Base-by-base conservation (phyloP, 371 early-diverging fungal genomes). In the Rhizopus arrhizus region DNA sequence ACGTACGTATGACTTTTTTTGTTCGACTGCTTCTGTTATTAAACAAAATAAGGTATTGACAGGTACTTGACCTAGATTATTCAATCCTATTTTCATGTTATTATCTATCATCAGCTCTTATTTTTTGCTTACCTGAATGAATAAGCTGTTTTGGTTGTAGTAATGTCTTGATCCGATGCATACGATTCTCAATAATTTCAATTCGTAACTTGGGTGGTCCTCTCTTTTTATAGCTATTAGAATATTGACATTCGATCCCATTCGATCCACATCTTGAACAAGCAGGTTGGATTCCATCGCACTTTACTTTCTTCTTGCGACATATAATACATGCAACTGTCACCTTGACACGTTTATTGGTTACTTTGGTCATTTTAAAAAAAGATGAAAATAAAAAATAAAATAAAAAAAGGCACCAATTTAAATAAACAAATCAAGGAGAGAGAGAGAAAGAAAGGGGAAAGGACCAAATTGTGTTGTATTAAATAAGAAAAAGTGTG, bases 191-290 rank as follows among this genome's bases (percentile, higher is more conserved):
- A 48, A 91, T 91, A 10, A 85, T 80, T 49, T 89, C 91, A 16
- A 86, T 85, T 65, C 86, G 84, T 8, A 86, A 86, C 69, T 89
- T 91, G 31, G 89, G 86, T 11, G 91, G 91, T 0, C 91, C 91
- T 38, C 88, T 71, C 46, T 74, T 76, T 55, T 67, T 74, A 10
- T 67, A 66, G 36, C 65, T 65, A 31, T 68, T 68, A 12, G 71
- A 59, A 61, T 76, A 80, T 53, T 72, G 66, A 42, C 80, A 80
- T 12, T 40, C 40, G 11, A 66, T 53, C 7, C 73, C 73, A 53
- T 69, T 69, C 5, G 69, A 62, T 33, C 56, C 36, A 58, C 80
- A 80, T 35, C 80, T 66, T 49, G 71, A 72, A 54, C 80, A 80
- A 33, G 66, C 58, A 32, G 80, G 80, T 53, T 74, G 77, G 33